Percentiles rank a stretch among this genome's conserved stretches.
Evolutionary conservation across 805 yeast genomes (phyloP).

Genomic region (Clavispora vitiphila): DNA sequence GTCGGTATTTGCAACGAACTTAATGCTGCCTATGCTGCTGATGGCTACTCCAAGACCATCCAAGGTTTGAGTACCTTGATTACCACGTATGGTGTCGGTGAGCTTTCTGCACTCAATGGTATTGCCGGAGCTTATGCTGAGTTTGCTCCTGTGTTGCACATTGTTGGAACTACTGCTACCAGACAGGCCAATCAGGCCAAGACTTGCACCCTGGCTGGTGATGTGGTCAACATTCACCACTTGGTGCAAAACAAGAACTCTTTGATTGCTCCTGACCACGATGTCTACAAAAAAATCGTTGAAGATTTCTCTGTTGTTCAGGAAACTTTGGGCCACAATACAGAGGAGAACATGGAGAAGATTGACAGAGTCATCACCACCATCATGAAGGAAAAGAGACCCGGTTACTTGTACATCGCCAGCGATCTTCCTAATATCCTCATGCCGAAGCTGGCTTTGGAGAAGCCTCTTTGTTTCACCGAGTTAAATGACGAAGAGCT

Average conservation of each 20-base stretch:
- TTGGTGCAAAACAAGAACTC: slow-evolving; percentile 49
- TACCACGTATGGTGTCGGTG: slow-evolving; percentile 89
- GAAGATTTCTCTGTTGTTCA: slow-evolving; percentile 47
- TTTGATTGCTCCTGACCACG: slow-evolving; percentile 55
- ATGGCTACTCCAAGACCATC: slow-evolving; percentile 73
- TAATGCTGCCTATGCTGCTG: slow-evolving; percentile 86
- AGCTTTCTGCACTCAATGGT: slow-evolving; percentile 78
- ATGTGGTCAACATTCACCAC: slow-evolving; percentile 45
- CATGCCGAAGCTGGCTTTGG: slow-evolving; percentile 21
- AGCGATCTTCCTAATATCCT: slow-evolving; percentile 52
- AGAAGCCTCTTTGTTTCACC: slow-evolving; percentile 10
- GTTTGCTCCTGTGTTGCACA: slow-evolving; percentile 71
- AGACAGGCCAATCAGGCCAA: slow-evolving; percentile 20
- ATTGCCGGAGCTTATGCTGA: slow-evolving; percentile 81
- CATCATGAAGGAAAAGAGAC: slow-evolving; percentile 57
- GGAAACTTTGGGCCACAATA: slow-evolving; percentile 32
- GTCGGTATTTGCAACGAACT: slow-evolving; percentile 85
- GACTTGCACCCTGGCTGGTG: slow-evolving; percentile 2
- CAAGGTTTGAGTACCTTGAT: slow-evolving; percentile 54
- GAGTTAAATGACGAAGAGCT: slow-evolving; percentile 12
- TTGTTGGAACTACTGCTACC: slow-evolving; percentile 61
- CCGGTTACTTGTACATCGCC: slow-evolving; percentile 81
- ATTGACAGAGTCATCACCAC: slow-evolving; percentile 63
- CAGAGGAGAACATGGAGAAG: slow-evolving; percentile 38
- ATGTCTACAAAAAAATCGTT: slow-evolving; percentile 61